Base-by-base conservation (phyloP, 2,329 filamentous ascomycete species). In the Fusarium chlamydosporum region DNA sequence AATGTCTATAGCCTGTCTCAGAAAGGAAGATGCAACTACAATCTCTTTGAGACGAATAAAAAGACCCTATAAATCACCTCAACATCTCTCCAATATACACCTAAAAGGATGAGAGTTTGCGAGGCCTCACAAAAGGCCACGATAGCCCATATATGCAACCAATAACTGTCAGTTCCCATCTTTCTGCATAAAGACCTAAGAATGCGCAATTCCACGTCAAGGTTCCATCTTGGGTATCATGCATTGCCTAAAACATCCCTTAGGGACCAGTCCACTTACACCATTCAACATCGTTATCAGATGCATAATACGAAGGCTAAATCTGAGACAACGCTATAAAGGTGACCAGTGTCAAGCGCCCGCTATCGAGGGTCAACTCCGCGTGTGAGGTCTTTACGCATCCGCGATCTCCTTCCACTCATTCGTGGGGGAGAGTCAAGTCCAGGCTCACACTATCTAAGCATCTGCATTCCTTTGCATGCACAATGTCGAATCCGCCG, bases 401-500 rank as follows among this genome's bases (percentile, higher is more conserved):
- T 47, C 65, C 20, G 33, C 31, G 31, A 45, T 51, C 45, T 20
- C 53, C 29, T 23, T 34, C 56, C 66, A 41, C 66, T 63, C 38
- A 52, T 42, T 16, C 23, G 34, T 40, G 23, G 42, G 57, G 63
- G 41, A 26, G 41, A 56, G 56, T 29, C 13, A 31, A 51, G 47
- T 67, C 41, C 52, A 50, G 54, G 52, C 61, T 68, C 61, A 54
- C 48, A 20, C 31, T n/a, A 51, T 34, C 41, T 51, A 38, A 53
- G 64, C 59, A 59, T 48, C 63, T 57, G 34, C 61, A 61, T 65
- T 59, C 56, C 67, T 60, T 61, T 63, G 29, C 56, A 63, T 67
- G 59, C 57, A 70, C 62, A 61, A 59, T 58, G 58, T 64, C 55
- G 41, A 74, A 66, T 70, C 52, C 45, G 43, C 57, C 60, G 61